Evolutionary conservation across 352 stramenopile species (phyloP).

Genomic region (Achlya hypogyna): DNA sequence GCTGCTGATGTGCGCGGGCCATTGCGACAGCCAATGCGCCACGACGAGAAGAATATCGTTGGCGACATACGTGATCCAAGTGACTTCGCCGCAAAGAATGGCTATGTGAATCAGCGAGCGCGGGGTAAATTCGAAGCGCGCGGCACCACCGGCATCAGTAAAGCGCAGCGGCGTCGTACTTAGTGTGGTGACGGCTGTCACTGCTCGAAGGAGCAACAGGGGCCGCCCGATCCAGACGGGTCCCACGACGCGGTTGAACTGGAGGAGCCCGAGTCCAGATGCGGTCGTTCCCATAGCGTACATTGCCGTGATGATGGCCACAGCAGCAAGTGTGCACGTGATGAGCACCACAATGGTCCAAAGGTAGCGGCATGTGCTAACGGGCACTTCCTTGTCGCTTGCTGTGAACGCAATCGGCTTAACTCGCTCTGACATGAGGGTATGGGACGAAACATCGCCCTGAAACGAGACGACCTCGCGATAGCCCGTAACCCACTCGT

Average conservation of each 20-base stretch:
- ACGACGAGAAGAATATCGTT: background rate
- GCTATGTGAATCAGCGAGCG: background rate
- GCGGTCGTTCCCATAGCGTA: background rate
- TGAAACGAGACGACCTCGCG: too few species aligned
- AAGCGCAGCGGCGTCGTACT: conserved; percentile 1
- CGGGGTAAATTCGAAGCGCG: background rate
- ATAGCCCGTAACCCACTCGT: too few species aligned
- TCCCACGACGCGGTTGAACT: background rate
- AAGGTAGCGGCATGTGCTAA: conserved; percentile 6
- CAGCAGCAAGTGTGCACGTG: background rate
- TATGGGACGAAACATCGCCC: background rate
- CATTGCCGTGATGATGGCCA: background rate
- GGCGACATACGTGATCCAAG: conserved; percentile 1
- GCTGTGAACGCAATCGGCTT: background rate
- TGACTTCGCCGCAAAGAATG: background rate
- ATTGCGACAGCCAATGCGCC: background rate
- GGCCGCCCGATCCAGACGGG: background rate
- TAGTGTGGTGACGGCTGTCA: background rate
- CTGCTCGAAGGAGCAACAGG: background rate
- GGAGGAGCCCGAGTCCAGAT: background rate
- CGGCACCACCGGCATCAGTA: background rate
- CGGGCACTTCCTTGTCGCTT: background rate
- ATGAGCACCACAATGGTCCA: background rate
- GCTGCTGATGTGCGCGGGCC: background rate
- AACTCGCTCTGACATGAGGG: too few species aligned